A percentile compares a stretch with the other conserved stretches of the same genome.
Evolutionary conservation across 345 rosid genomes (phyloP).

Genomic region (Hevea brasiliensis): DNA sequence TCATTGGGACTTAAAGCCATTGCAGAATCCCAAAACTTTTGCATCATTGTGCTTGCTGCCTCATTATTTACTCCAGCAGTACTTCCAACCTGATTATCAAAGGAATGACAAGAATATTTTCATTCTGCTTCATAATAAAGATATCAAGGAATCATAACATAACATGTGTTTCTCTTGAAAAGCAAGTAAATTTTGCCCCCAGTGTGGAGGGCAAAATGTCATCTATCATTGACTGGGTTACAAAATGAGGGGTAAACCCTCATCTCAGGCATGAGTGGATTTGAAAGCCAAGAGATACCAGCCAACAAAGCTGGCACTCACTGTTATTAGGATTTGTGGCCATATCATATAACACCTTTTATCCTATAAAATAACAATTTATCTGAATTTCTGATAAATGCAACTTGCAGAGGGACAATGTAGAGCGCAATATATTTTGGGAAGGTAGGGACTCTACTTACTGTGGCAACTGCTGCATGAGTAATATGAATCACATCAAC

Average conservation of each 20-base stretch:
- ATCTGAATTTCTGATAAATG: constrained; percentile 6
- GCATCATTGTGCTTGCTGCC: constrained; percentile 83
- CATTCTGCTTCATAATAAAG: neutral
- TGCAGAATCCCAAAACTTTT: constrained; percentile 99
- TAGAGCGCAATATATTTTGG: constrained; percentile 5
- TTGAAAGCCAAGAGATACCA: neutral
- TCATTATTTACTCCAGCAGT: constrained; percentile 70
- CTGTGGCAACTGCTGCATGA: constrained; percentile 96
- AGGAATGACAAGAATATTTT: neutral
- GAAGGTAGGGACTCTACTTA: constrained; percentile 39
- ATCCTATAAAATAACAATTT: constrained; percentile 4
- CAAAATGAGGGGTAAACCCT: neutral
- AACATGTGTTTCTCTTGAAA: neutral
- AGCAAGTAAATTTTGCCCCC: neutral
- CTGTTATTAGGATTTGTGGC: neutral
- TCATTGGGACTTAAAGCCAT: constrained; percentile 73
- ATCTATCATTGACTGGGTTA: neutral
- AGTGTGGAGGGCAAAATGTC: neutral
- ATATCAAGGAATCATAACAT: neutral
- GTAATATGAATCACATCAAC: constrained; percentile 86
- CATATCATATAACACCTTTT: neutral
- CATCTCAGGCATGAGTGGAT: neutral
- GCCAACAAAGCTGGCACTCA: neutral
- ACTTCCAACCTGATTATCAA: constrained; percentile 64
- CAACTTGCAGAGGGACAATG: neutral